Conservation (phyloP, 495 filamentous ascomycete species). For the Penicillium macrosclerotiorum region DNA sequence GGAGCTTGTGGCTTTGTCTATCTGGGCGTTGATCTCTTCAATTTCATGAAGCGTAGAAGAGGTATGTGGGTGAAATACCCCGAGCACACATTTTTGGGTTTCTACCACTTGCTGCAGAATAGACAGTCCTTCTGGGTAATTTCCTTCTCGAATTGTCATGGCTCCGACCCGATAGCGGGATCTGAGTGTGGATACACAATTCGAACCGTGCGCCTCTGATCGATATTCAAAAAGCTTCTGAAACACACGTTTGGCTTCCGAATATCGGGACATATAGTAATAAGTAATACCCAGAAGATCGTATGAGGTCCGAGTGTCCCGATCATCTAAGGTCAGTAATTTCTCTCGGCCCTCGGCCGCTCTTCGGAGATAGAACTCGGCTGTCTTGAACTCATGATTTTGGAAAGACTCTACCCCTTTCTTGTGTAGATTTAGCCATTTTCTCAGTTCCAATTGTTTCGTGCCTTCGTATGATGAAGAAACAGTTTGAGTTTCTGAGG, state of each 20-base stretch:
- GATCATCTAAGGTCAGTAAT: neutral
- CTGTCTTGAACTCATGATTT: neutral
- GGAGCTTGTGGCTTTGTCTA: neutral
- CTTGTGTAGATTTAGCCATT: neutral
- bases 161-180: neutral
- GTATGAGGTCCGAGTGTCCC: neutral
- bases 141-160: neutral
- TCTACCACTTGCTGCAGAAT: neutral
- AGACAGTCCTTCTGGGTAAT: neutral
- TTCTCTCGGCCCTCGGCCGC: neutral
- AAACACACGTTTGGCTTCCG: neutral
- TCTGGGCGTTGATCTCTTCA: neutral
- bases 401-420: neutral
- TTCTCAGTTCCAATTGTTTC: neutral
- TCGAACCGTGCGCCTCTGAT: neutral
- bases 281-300: neutral
- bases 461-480: neutral
- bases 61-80: slow-evolving; percentile 1
- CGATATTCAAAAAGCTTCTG: neutral
- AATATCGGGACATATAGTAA: neutral
- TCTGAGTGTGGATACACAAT: neutral
- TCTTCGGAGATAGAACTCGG: neutral
- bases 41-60: neutral
- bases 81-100: neutral
- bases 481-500: neutral